Evolutionary conservation across 2,329 filamentous ascomycete genomes (phyloP).

Genomic region (Cytospora chrysosperma): DNA sequence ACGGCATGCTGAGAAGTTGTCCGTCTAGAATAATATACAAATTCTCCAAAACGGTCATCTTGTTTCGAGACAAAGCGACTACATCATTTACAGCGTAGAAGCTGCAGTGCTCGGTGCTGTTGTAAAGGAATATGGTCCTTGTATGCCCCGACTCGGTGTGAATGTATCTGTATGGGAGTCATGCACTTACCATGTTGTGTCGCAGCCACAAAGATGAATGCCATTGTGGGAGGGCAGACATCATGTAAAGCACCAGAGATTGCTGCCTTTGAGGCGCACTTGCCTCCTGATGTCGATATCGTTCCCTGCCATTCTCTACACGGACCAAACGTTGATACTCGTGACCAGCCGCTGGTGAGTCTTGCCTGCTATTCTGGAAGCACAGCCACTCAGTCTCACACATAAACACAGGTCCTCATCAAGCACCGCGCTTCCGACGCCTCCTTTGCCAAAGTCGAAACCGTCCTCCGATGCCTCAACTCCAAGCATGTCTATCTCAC

Average conservation of each 20-base stretch:
- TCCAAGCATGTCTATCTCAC: constrained; percentile 87
- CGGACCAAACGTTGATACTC: constrained; percentile 84
- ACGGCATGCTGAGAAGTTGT: constrained; percentile 47
- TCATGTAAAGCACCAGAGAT: constrained; percentile 98
- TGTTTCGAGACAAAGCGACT: constrained; percentile 95
- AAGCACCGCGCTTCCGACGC: constrained; percentile 81
- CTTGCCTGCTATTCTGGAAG: not conserved
- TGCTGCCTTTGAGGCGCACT: constrained; percentile 83
- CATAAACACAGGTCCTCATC: constrained; percentile 66
- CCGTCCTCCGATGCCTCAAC: constrained; percentile 76
- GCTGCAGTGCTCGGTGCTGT: constrained; percentile 85
- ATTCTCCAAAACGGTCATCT: constrained; percentile 93
- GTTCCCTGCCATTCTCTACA: constrained; percentile 96
- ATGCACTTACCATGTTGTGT: constrained; percentile 23
- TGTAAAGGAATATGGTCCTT: constrained; percentile 86
- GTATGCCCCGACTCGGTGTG: constrained; percentile 50
- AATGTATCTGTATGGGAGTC: not conserved
- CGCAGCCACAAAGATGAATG: constrained; percentile 86
- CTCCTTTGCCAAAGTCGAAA: constrained; percentile 75
- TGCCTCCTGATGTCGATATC: constrained; percentile 87
- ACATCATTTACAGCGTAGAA: constrained; percentile 98
- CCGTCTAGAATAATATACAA: constrained; percentile 74
- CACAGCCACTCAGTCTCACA: not conserved
- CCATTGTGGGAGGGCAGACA: constrained; percentile 95
- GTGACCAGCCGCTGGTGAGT: constrained; percentile 81